phyloP scores from a whole-genome alignment of 495 filamentous ascomycete genomes.

The Tuber borchii region DNA sequence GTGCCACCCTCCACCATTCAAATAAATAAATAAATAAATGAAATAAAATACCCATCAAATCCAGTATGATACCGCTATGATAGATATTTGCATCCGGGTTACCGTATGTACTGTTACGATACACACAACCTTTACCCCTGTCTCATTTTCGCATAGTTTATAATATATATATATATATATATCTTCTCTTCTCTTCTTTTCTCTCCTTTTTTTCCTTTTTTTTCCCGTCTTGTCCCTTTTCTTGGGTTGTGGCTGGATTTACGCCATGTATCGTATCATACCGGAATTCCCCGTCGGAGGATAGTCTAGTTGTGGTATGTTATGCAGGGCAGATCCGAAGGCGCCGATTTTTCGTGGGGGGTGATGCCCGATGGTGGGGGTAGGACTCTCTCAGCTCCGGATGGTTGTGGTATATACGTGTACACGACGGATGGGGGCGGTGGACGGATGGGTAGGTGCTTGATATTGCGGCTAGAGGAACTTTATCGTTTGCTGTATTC shows the following conservation, averaged over 20 bases:
- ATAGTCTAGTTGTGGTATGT: not conserved
- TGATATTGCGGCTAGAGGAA: not conserved
- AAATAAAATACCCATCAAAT: not conserved
- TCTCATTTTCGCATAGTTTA: too few relatives aligned
- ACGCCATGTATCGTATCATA: not conserved
- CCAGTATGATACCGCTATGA: not conserved
- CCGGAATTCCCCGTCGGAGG: not conserved
- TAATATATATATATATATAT: too few relatives aligned
- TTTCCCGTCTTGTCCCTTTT: not conserved
- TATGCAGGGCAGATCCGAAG: not conserved
- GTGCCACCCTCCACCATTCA: too few relatives aligned
- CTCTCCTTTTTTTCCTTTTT: not conserved
- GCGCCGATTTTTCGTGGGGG: not conserved
- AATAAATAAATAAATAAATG: too few relatives aligned
- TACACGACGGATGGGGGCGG: not conserved
- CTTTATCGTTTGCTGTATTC: not conserved
- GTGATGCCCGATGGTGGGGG: not conserved
- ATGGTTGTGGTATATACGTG: not conserved
- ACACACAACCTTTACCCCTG: too few relatives aligned
- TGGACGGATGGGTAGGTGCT: not conserved
- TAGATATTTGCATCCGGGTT: too few relatives aligned
- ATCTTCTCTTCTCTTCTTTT: not conserved
- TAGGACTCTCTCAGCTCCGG: not conserved
- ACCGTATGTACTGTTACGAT: too few relatives aligned
- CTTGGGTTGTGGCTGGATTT: not conserved